Evolutionary conservation across 257 asterid genomes (phyloP).

Genomic region (Scutellaria galericulata): DNA sequence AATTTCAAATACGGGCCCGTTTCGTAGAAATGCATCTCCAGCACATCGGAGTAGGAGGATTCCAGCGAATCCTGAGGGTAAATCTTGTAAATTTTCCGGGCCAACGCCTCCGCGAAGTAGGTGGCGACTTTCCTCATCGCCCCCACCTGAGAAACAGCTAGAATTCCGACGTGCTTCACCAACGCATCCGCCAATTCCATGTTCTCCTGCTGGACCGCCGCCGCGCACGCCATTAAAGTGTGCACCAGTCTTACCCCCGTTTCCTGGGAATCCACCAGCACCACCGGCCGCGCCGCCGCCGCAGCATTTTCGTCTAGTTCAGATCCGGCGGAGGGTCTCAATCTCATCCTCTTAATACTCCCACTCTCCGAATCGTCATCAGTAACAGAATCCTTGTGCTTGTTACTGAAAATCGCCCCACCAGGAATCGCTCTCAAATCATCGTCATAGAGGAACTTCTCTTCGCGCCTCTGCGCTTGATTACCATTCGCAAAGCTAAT

Average conservation of each 20-base stretch:
- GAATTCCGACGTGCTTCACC: conserved; percentile 62
- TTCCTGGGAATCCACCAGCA: conserved; percentile 81
- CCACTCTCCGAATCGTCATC: conserved; percentile 23
- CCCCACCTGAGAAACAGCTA: conserved; percentile 77
- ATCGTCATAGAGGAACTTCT: conserved; percentile 52
- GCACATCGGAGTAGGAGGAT: conserved; percentile 60
- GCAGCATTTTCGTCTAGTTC: conserved; percentile 30
- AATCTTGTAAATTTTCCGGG: conserved; percentile 69
- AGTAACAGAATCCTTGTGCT: conserved; percentile 9
- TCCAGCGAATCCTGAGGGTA: conserved; percentile 59
- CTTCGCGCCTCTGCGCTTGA: background rate
- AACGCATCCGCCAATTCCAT: conserved; percentile 66
- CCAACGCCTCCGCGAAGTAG: conserved; percentile 74
- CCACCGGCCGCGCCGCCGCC: conserved; percentile 50
- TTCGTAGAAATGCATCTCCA: conserved; percentile 88
- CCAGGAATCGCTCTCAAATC: conserved; percentile 86
- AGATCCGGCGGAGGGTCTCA: conserved; percentile 43
- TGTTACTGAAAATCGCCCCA: conserved; percentile 52
- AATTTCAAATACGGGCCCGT: conserved; percentile 73
- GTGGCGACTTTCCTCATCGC: conserved; percentile 88
- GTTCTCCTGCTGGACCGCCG: conserved; percentile 68
- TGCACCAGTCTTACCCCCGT: conserved; percentile 78
- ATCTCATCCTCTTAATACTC: conserved; percentile 53
- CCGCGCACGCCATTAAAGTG: conserved; percentile 80
- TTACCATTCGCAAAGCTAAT: conserved; percentile 30